A percentile compares a stretch with the other conserved stretches of the same genome.
These are phyloP conservation scores for Phytophthora rubi DNA, from an alignment of 352 stramenopile genomes.

Conservation along the genomic window DNA sequence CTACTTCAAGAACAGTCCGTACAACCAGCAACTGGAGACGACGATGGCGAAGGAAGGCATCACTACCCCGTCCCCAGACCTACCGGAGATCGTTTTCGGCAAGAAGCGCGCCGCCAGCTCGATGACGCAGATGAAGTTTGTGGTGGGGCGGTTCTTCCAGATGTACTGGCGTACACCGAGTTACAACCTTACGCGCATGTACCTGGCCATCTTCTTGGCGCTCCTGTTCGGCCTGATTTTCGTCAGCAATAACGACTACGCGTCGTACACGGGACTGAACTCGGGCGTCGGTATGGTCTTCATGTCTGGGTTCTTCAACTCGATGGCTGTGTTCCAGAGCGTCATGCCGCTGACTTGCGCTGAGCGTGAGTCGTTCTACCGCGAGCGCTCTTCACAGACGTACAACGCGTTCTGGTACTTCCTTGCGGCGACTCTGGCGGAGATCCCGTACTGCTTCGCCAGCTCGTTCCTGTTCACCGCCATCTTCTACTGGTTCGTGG, in stretches of 20 bases:
- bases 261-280: constrained; percentile 43
- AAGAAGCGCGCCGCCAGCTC: constrained; percentile 36
- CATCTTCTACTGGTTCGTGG: constrained; percentile 45
- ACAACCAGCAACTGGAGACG: constrained; percentile 15
- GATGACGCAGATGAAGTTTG: constrained; percentile 35
- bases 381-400: constrained; percentile 81
- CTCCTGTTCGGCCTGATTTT: constrained; percentile 81
- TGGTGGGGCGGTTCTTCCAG: constrained; percentile 36
- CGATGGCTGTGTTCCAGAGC: constrained; percentile 69
- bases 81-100: constrained; percentile 36
- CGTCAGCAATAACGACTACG: constrained; percentile 35
- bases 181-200: constrained; percentile 71
- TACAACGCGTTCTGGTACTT: constrained; percentile 77
- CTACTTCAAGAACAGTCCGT: constrained; percentile 35
- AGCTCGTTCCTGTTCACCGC: constrained; percentile 36
- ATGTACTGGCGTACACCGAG: constrained; percentile 61
- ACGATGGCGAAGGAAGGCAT: constrained; percentile 36
- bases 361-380: constrained; percentile 68
- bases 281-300: constrained; percentile 58
- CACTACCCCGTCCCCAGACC: constrained; percentile 21
- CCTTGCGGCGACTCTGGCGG: constrained; percentile 47
- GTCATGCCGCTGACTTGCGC: constrained; percentile 70
- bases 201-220: constrained; percentile 66
- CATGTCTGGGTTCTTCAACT: constrained; percentile 59
- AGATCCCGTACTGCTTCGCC: constrained; percentile 74